phyloP scores from a whole-genome alignment of 2,329 filamentous ascomycete species.

The Celoporthe dispersa region DNA sequence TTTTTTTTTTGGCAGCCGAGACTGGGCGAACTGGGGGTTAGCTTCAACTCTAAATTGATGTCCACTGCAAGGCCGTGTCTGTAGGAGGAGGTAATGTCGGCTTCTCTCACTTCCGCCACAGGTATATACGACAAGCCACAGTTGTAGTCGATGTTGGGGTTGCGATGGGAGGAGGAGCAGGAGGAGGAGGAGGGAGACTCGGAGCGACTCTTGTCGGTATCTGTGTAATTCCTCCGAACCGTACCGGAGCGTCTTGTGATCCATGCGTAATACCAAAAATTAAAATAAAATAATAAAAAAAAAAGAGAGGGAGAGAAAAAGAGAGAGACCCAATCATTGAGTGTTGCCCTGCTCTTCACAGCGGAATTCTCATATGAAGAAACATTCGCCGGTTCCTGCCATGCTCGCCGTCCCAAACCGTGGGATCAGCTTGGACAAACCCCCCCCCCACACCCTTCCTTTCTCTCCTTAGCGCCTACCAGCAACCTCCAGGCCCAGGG shows the following conservation, averaged over 20 bases:
- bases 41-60: slow-evolving; percentile 26
- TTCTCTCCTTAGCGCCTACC: not conserved
- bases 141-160: not conserved
- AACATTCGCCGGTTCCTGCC: not conserved
- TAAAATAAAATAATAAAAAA: no score
- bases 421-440: not conserved
- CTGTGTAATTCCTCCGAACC: not conserved
- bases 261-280: no score
- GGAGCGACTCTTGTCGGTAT: not conserved
- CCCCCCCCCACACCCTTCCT: no score
- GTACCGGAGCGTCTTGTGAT: not conserved
- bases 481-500: not conserved
- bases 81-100: not conserved
- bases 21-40: not conserved
- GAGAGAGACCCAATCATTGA: not conserved
- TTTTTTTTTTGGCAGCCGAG: not conserved
- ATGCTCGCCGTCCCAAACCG: not conserved
- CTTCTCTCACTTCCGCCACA: not conserved
- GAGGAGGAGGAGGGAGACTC: not conserved
- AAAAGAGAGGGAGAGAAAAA: no score
- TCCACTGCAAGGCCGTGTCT: not conserved
- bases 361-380: not conserved
- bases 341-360: not conserved
- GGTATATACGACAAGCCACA: not conserved
- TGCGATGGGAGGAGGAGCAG: not conserved